Conservation (phyloP, 192 early-diverging fungal species). For the Coemansia sp. region DNA sequence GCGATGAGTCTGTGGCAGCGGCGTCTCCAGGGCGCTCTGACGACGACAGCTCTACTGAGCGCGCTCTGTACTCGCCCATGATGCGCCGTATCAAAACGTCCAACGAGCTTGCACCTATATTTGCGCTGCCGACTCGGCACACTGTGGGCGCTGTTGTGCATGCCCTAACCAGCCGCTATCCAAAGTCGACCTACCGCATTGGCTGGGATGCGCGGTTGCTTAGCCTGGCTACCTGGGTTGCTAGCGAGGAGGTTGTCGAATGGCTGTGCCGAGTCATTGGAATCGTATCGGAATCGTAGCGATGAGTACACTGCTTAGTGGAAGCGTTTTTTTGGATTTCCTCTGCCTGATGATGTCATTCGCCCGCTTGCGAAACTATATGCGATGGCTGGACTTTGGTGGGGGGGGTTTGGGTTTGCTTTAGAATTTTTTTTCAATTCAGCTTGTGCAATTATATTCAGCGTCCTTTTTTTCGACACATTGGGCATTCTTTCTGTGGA, state of each 20-base stretch:
- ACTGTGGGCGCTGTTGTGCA: constrained; percentile 47
- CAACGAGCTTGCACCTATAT: constrained; percentile 44
- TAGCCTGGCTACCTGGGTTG: constrained; percentile 38
- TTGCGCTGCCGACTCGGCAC: constrained; percentile 51
- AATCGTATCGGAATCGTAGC: constrained; percentile 43
- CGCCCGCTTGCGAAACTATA: no score
- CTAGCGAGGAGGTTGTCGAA: constrained; percentile 49
- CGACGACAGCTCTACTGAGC: neutral
- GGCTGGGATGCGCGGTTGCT: constrained; percentile 55
- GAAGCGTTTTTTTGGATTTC: neutral
- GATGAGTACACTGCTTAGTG: constrained; percentile 1
- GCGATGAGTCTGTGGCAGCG: constrained; percentile 44
- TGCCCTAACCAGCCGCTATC: constrained; percentile 49
- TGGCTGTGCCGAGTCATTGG: constrained; percentile 52
- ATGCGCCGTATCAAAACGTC: constrained; percentile 45
- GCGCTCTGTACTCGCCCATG: constrained; percentile 42
- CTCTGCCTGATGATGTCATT: constrained; percentile 1
- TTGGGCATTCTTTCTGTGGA: no score
- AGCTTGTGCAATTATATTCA: no score
- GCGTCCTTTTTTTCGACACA: no score
- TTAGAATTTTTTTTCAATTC: no score
- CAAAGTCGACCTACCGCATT: constrained; percentile 54
- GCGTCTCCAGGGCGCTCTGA: constrained; percentile 18
- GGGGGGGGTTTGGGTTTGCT: no score
- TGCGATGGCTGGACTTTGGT: no score